Percentiles rank a stretch among this genome's conserved stretches.
phyloP scores from a whole-genome alignment of 2,329 filamentous ascomycete species.

The Drechslera avenae region DNA sequence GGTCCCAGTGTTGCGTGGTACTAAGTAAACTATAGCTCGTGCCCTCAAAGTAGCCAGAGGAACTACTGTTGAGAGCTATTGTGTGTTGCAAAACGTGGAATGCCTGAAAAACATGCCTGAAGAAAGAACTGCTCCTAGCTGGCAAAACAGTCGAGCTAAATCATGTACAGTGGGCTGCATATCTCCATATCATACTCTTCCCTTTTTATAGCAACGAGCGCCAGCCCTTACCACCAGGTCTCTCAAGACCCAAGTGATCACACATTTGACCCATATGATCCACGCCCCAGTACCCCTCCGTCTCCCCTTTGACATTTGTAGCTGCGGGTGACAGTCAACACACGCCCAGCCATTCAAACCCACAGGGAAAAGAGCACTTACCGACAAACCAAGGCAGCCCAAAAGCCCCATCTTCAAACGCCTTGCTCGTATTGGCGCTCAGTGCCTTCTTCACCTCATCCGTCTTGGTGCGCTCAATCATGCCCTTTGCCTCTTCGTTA shows the following conservation, averaged over 20 bases:
- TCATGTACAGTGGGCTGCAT: no score
- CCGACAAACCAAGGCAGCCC: conserved; percentile 64
- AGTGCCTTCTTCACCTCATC: conserved; percentile 56
- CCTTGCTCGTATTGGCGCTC: conserved; percentile 56
- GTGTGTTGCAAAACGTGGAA: no score
- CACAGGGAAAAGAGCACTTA: conserved; percentile 20
- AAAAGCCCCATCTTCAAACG: conserved; percentile 62
- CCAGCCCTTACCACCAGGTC: conserved; percentile 43
- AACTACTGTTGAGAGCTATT: no score
- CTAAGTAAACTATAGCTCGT: background rate
- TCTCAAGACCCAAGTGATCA: conserved; percentile 59
- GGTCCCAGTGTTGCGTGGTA: background rate
- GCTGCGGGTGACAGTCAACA: conserved; percentile 42
- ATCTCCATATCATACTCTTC: no score
- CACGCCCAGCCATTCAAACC: background rate
- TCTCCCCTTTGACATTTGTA: conserved; percentile 59
- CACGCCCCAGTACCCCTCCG: conserved; percentile 64
- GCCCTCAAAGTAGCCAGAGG: background rate
- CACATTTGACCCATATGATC: conserved; percentile 63
- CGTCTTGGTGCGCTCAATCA: conserved; percentile 47
- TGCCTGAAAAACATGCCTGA: no score
- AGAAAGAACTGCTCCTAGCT: no score
- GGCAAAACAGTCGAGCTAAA: no score
- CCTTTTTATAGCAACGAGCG: conserved; percentile 45
- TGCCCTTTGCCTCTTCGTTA: conserved; percentile 49